Conservation (phyloP, 768 basidiomycete species). For the Amanita rubescens region DNA sequence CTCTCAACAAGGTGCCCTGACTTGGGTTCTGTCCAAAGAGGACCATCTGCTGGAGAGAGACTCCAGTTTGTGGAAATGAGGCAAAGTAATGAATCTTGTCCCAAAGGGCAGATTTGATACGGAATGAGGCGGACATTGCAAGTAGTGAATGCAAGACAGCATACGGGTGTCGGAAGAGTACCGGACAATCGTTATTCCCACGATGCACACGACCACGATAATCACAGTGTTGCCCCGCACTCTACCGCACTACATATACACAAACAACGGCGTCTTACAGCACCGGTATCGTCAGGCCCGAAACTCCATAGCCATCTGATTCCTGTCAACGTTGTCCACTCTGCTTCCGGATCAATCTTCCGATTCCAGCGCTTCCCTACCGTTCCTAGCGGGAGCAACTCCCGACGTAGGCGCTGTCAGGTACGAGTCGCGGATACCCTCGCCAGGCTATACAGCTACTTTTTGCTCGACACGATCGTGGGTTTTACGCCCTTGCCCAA, state of each 20-base stretch:
- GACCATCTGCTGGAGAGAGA: slow-evolving; percentile 97
- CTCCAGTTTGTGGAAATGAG: slow-evolving; percentile 89
- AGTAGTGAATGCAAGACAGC: neutral
- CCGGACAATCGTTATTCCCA: neutral
- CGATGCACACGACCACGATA: neutral
- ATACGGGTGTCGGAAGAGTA: neutral
- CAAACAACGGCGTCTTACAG: neutral
- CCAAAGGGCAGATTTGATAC: slow-evolving; percentile 76
- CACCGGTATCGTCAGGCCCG: too few relatives aligned
- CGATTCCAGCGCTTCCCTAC: too few relatives aligned
- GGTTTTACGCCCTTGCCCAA: too few relatives aligned
- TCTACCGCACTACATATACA: neutral
- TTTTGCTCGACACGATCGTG: too few relatives aligned
- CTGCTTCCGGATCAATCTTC: too few relatives aligned
- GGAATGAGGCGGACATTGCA: slow-evolving; percentile 57
- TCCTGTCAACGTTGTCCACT: too few relatives aligned
- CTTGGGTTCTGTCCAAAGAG: slow-evolving; percentile 94
- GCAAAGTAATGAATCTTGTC: slow-evolving; percentile 89
- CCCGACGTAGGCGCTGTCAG: too few relatives aligned
- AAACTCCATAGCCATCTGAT: too few relatives aligned
- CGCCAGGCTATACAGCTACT: too few relatives aligned
- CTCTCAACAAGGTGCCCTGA: slow-evolving; percentile 90
- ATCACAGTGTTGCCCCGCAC: too few relatives aligned
- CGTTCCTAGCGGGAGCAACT: too few relatives aligned
- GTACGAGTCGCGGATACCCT: too few relatives aligned